Conservation (phyloP, 371 early-diverging fungal species). For the Mucor racemosus region DNA sequence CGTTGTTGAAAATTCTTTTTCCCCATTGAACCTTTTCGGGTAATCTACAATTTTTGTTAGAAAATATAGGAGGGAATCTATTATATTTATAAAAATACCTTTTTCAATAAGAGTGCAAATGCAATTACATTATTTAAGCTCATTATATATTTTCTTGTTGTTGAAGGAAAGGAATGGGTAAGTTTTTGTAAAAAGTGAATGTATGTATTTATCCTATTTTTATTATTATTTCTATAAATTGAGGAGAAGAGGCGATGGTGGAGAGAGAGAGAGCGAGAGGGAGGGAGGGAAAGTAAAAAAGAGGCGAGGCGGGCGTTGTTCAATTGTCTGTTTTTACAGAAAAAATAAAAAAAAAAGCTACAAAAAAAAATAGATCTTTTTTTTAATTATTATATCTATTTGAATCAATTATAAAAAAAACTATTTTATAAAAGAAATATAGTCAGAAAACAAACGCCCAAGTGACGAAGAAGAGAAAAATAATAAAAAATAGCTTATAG, state of each 20-base stretch:
- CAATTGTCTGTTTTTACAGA: conserved; percentile 4
- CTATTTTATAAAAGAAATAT: background rate
- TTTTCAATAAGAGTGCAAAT: conserved; percentile 40
- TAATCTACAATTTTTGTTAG: conserved; percentile 16
- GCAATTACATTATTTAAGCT: conserved; percentile 40
- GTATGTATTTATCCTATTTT: conserved; percentile 6
- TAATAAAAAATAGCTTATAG: conserved; percentile 7
- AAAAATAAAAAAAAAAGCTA: background rate
- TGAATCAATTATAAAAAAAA: background rate
- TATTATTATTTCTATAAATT: conserved; percentile 5
- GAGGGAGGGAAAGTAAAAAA: background rate
- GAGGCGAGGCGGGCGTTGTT: background rate
- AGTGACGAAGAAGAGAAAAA: background rate
- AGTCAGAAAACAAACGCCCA: conserved; percentile 8
- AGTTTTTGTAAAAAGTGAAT: conserved; percentile 7
- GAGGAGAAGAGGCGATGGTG: background rate
- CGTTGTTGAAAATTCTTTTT: conserved; percentile 15
- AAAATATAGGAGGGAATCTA: too few species aligned
- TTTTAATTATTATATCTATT: background rate
- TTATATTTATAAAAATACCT: conserved; percentile 25
- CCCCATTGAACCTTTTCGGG: conserved; percentile 24
- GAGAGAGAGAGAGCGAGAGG: background rate
- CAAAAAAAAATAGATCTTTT: background rate
- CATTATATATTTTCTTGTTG: conserved; percentile 22
- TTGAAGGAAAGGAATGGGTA: conserved; percentile 28